Conservation (phyloP, 2,329 filamentous ascomycete species). For the Pezicula radicicola region DNA sequence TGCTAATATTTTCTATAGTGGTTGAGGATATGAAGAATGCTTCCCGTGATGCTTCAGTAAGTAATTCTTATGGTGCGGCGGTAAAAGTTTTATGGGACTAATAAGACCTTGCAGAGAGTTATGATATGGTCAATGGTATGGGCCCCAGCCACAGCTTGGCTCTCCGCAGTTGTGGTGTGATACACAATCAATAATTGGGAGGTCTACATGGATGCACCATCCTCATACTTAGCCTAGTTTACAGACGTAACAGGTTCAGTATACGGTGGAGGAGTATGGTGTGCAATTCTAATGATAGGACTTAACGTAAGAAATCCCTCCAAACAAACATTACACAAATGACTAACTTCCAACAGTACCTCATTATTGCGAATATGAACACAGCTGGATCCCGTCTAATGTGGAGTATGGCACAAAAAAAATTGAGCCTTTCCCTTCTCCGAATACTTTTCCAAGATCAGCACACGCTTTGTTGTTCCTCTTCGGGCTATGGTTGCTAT, state of each 20-base stretch:
- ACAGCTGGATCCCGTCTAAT: conserved; percentile 10
- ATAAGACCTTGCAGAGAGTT: conserved; percentile 19
- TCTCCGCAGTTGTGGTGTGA: conserved; percentile 3
- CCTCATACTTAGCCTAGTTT: conserved; percentile 14
- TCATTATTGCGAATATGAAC: conserved; percentile 11
- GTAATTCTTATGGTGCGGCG: not conserved
- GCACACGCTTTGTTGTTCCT: not conserved
- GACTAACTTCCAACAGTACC: not conserved
- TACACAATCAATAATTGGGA: not conserved
- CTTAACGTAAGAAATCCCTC: conserved; percentile 6
- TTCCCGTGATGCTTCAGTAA: not conserved
- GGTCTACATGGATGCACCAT: not conserved
- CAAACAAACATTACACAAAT: not conserved
- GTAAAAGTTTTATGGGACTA: not conserved
- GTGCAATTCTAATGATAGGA: conserved; percentile 12
- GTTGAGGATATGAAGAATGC: not conserved
- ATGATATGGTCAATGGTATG: conserved; percentile 8
- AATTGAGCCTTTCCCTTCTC: conserved; percentile 10
- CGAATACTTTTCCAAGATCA: conserved; percentile 3
- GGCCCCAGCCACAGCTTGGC: conserved; percentile 7
- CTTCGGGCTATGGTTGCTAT: conserved; percentile 8
- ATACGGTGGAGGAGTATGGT: conserved; percentile 11
- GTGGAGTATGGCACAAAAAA: conserved; percentile 13
- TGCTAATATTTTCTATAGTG: not conserved
- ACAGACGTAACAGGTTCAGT: conserved; percentile 8